Evolutionary conservation across 2,329 filamentous ascomycete species (phyloP).

Genomic region (Trichoderma polysporum): DNA sequence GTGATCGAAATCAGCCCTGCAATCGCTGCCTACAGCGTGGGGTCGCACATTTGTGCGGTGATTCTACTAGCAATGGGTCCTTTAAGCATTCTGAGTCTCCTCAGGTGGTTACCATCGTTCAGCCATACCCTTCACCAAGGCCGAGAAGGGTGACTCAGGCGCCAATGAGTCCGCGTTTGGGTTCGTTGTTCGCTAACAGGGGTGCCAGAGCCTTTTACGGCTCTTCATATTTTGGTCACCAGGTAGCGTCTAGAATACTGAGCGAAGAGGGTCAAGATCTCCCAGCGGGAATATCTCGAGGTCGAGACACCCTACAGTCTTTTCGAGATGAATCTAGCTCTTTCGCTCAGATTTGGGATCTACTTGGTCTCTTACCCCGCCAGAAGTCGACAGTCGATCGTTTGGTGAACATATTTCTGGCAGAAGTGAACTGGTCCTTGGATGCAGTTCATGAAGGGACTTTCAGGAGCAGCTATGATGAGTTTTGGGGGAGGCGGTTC

Average conservation of each 20-base stretch:
- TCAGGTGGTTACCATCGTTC: background rate
- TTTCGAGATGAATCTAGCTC: conserved; percentile 12
- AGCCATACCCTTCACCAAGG: background rate
- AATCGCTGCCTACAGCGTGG: conserved; percentile 14
- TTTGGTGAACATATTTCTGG: conserved; percentile 1
- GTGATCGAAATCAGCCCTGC: conserved; percentile 11
- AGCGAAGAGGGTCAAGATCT: conserved; percentile 10
- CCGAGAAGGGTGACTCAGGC: conserved; percentile 1
- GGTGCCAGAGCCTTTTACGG: conserved; percentile 1
- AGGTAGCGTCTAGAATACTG: conserved; percentile 1
- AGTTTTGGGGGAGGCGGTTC: conserved; percentile 10
- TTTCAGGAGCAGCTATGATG: conserved; percentile 5
- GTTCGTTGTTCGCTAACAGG: conserved; percentile 2
- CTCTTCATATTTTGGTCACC: conserved; percentile 12
- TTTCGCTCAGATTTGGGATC: conserved; percentile 7
- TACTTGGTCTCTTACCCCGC: background rate
- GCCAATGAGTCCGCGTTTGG: conserved; percentile 9
- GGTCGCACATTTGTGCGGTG: conserved; percentile 9
- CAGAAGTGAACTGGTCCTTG: conserved; percentile 13
- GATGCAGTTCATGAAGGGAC: conserved; percentile 4
- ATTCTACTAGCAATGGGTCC: background rate
- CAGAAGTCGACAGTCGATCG: conserved; percentile 3
- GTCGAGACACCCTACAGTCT: conserved; percentile 4
- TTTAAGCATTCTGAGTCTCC: background rate
- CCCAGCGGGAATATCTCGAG: conserved; percentile 1